Evolutionary conservation across 352 stramenopile species (phyloP).

Genomic region (Globisporangium paddicum): DNA sequence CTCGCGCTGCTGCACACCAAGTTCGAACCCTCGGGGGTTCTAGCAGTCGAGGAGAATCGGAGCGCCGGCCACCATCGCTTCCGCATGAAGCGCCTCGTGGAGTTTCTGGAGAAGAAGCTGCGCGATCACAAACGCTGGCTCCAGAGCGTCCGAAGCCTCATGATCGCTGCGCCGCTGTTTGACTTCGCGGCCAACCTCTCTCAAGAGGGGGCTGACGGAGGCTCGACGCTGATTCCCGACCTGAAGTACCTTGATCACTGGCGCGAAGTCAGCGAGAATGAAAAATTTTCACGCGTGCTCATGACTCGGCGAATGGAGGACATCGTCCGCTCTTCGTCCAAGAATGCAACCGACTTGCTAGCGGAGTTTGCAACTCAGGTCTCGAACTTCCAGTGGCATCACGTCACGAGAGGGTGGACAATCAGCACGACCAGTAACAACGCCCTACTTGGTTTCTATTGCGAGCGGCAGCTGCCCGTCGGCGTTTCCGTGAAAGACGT

Average conservation of each 20-base stretch:
- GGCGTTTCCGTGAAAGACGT: constrained; percentile 21
- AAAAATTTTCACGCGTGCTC: constrained; percentile 23
- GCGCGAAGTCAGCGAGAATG: constrained; percentile 7
- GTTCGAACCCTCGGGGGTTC: not conserved
- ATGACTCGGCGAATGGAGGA: constrained; percentile 28
- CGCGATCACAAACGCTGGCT: constrained; percentile 47
- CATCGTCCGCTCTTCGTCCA: constrained; percentile 19
- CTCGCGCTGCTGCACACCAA: constrained; percentile 23
- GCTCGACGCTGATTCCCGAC: constrained; percentile 4
- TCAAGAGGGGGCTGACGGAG: not conserved
- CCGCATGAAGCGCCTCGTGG: constrained; percentile 30
- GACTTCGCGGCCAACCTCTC: constrained; percentile 18
- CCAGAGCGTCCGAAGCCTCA: constrained; percentile 35
- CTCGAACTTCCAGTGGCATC: constrained; percentile 29
- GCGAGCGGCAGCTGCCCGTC: constrained; percentile 24
- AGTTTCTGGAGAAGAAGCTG: constrained; percentile 40
- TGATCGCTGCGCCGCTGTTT: constrained; percentile 48
- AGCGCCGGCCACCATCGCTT: constrained; percentile 14
- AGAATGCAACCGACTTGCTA: constrained; percentile 34
- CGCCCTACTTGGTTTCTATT: constrained; percentile 41
- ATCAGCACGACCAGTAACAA: constrained; percentile 31
- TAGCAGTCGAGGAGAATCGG: not conserved
- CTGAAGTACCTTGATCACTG: constrained; percentile 26
- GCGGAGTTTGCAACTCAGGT: constrained; percentile 12
- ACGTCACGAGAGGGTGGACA: constrained; percentile 42